phyloP scores from a whole-genome alignment of 2,329 filamentous ascomycete genomes.

The Diaporthe velutina region DNA sequence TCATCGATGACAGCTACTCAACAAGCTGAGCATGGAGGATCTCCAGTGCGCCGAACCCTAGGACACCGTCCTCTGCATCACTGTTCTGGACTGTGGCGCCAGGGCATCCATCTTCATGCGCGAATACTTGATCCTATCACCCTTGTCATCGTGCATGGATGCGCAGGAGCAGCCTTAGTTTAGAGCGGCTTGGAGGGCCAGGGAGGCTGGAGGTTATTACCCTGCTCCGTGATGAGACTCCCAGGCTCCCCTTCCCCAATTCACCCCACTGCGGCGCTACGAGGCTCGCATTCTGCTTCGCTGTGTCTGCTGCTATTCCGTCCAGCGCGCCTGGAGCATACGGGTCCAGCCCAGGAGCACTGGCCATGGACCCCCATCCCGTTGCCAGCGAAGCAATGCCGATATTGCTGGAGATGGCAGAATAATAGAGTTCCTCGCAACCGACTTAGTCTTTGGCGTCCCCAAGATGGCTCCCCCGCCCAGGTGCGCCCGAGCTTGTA shows the following conservation, averaged over 20 bases:
- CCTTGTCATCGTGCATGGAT: slow-evolving; percentile 37
- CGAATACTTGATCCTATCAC: slow-evolving; percentile 16
- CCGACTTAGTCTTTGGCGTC: slow-evolving; percentile 4
- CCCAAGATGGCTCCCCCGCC: slow-evolving; percentile 8
- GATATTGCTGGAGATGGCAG: slow-evolving; percentile 31
- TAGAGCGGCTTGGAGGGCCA: slow-evolving; percentile 58
- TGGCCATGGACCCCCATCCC: slow-evolving; percentile 18
- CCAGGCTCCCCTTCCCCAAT: slow-evolving; percentile 4
- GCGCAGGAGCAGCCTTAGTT: slow-evolving; percentile 50
- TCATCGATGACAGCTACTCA: slow-evolving; percentile 12
- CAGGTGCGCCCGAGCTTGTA: slow-evolving; percentile 25
- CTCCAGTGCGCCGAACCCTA: background rate
- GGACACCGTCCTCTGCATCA: slow-evolving; percentile 9
- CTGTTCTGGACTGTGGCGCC: slow-evolving; percentile 26
- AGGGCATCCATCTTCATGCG: slow-evolving; percentile 31
- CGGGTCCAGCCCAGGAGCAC: slow-evolving; percentile 24
- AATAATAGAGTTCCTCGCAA: slow-evolving; percentile 18
- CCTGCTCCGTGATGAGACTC: slow-evolving; percentile 23
- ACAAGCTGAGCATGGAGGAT: background rate
- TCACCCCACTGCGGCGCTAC: slow-evolving; percentile 33
- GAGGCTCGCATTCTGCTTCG: slow-evolving; percentile 21
- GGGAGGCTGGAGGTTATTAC: slow-evolving; percentile 34
- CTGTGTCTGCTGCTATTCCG: background rate
- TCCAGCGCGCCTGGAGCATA: slow-evolving; percentile 10
- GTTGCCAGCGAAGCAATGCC: slow-evolving; percentile 21